Base-by-base conservation (phyloP, 306 rosid genomes). In the Betula pendula region DNA sequence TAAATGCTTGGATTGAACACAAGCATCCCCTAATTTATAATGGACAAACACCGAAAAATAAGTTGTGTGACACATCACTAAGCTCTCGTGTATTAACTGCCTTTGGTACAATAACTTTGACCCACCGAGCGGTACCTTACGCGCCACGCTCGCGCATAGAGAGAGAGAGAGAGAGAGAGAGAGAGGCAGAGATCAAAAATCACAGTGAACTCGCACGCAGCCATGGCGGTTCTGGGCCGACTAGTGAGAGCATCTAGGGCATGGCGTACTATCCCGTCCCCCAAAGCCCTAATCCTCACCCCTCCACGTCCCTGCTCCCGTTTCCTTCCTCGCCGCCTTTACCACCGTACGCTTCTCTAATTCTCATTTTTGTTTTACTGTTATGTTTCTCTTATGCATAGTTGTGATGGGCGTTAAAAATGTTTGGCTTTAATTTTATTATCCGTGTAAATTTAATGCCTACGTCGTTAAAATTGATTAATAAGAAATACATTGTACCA, bases 211-310 rank as follows among this genome's bases (percentile, higher is more conserved):
- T 58, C 33, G 49, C 19, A 53, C 50, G 50, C 60, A 63, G 22
- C 29, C 3, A 90, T 92, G 98, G 77, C 82, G 24, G 31, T 82
- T 68, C 17, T 87, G 22, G 68, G 84, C 68, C 85, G 86, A 24
- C 56, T 89, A 0, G 80, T 75, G 14, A 81, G 81, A 24, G 58
- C 87, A 38, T 79, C 78, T 70, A 87, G 84, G 22, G 12, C 77
- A 8, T 83, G 82, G 80, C 86, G 73, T 70, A 70, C 82, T 6
- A 3, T 80, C 20, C 5, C 83, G 33, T 55, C 82, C 16, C 62
- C 70, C 17, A 84, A 82, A 90, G 88, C 87, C 92, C 90, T 82
- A 83, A 70, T 84, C 79, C 70, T 76, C 83, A 72, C 85, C 80
- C 66, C 79, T 81, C 77, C 68, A n/a, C 45, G 74, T 42, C 42